Evolutionary conservation across 495 filamentous ascomycete species (phyloP), one percentile per base, ranked within the genome.

Genomic region (Letharia lupina): DNA sequence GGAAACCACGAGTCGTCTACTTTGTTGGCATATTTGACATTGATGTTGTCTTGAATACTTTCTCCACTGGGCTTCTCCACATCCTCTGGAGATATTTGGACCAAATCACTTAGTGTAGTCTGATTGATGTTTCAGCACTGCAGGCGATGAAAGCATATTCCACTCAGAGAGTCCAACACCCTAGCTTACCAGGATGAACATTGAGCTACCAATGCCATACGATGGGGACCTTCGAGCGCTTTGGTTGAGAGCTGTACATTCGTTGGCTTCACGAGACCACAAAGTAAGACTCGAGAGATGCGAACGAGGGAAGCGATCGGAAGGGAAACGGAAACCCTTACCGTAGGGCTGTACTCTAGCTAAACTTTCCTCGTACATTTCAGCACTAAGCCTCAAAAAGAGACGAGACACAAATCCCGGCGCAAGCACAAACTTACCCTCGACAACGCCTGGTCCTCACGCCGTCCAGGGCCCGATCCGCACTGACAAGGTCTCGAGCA

Each of bases 11-110:
- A 2, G 4, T 7, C n/a, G 65, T 79, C 65, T 61, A 91, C 89
- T 76, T 91, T 93, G 79, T 98, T 95, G 62, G 93, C 86, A 76
- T 96, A 98, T 78, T 98, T 98, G 64, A 85, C 83, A 70, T 98
- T 96, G 77, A 98, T 92, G 68, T 89, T 91, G 75, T 98, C 92
- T 76, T 96, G 90, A 66, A 98, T 87, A 3, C 90, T 90, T 44
- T 88, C 82, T 9, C 80, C 78, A 70, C 89, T 92, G 59, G 86
- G 82, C 71, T 91, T 93, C 45, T 84, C 79, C 73, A 97, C 94
- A 71, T 96, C 89, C 71, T 90, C 80, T 3, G 94, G 94, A 13
- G 81, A 79, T 76, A 98, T 94, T 77, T 94, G 88, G 63, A 98
- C 89, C 69, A 98, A 82, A 80, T 98, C 94, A 66, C 89, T 85